These are phyloP conservation scores for Cornus controversa DNA, from an alignment of 148 eudicot species.

Conservation along the genomic window DNA sequence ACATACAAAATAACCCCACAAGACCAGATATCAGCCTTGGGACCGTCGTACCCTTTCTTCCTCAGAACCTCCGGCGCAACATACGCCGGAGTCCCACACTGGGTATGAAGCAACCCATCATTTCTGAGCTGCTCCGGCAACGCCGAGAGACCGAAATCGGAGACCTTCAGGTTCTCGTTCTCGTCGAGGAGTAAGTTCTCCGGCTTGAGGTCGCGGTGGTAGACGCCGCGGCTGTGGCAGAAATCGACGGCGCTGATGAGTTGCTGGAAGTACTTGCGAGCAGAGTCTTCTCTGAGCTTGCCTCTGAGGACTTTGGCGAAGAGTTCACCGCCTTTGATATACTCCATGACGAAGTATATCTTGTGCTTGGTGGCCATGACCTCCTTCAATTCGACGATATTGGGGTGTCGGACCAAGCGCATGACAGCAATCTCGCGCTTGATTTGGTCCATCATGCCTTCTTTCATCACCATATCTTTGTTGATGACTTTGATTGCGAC, in stretches of 20 bases:
- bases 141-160: conserved; percentile 74
- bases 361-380: conserved; percentile 62
- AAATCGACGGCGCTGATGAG: conserved; percentile 45
- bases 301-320: conserved; percentile 54
- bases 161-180: conserved; percentile 50
- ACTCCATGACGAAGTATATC: conserved; percentile 70
- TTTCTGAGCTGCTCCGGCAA: conserved; percentile 60
- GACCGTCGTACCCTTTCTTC: conserved; percentile 65
- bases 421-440: conserved; percentile 61
- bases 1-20: conserved; percentile 70
- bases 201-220: conserved; percentile 52
- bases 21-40: conserved; percentile 74
- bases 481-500: conserved; percentile 69
- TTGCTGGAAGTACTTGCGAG: conserved; percentile 52
- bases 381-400: conserved; percentile 57
- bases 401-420: conserved; percentile 60
- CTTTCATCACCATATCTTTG: conserved; percentile 58
- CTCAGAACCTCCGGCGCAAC: conserved; percentile 74
- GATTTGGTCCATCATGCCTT: conserved; percentile 56
- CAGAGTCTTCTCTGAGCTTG: conserved; percentile 45
- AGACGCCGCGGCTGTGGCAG: conserved; percentile 56
- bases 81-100: conserved; percentile 81
- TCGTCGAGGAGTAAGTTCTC: conserved; percentile 60
- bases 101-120: conserved; percentile 68
- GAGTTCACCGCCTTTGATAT: conserved; percentile 63